phyloP scores from a whole-genome alignment of 441 rosid species.

The Erodium texanum region DNA sequence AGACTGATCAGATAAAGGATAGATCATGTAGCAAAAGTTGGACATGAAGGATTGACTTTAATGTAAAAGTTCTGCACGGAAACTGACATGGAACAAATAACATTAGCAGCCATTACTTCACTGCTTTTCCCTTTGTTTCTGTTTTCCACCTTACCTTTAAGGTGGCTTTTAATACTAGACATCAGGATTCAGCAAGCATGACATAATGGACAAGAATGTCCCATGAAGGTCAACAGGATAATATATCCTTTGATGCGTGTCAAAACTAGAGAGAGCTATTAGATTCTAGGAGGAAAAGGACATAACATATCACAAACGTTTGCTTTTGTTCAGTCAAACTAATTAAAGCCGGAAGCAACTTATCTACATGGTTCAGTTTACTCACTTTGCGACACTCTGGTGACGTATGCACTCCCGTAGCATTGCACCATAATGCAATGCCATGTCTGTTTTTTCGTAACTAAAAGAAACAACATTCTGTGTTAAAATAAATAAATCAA shows the following conservation, averaged over 20 bases:
- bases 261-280: too few species aligned
- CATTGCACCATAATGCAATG: conserved; percentile 96
- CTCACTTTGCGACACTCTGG: conserved; percentile 84
- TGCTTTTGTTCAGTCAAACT: too few species aligned
- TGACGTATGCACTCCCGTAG: conserved; percentile 95
- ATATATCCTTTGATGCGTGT: too few species aligned
- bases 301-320: too few species aligned
- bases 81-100: too few species aligned
- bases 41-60: too few species aligned
- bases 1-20: too few species aligned
- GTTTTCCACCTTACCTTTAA: background rate
- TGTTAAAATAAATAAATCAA: conserved; percentile 16
- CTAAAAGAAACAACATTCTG: conserved; percentile 31
- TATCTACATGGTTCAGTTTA: conserved; percentile 6
- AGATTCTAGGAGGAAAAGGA: too few species aligned
- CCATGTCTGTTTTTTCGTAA: conserved; percentile 74
- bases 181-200: background rate
- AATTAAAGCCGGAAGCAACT: background rate
- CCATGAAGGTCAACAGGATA: too few species aligned
- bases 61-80: too few species aligned
- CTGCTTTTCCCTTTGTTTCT: background rate
- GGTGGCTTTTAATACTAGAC: background rate
- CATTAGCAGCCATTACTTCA: too few species aligned
- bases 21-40: too few species aligned
- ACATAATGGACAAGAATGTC: conserved; percentile 1